Conservation (phyloP, 2,329 filamentous ascomycete species). For the Fusarium fujikuroi region DNA sequence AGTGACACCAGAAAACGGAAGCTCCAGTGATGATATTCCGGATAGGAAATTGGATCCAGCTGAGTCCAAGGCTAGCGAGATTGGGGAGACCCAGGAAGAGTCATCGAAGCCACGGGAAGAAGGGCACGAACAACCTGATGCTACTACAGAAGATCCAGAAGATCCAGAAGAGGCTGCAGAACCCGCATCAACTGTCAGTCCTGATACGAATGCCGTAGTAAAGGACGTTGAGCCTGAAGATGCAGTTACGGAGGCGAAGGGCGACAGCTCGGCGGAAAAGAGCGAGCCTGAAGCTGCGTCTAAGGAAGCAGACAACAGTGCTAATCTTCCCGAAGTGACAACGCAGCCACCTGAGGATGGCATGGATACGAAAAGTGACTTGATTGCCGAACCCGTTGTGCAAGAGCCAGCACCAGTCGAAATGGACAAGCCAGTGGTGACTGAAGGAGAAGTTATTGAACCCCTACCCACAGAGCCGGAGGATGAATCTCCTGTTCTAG, state of each 20-base stretch:
- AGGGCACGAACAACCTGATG: slow-evolving; percentile 3
- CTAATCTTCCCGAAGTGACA: slow-evolving; percentile 2
- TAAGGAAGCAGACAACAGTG: background rate
- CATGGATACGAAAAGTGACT: slow-evolving; percentile 2
- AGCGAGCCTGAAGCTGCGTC: background rate
- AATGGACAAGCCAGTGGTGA: background rate
- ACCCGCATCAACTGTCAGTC: background rate
- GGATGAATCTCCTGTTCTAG: slow-evolving; percentile 11
- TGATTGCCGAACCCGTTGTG: background rate
- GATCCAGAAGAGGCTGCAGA: slow-evolving; percentile 1
- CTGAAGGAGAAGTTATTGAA: background rate
- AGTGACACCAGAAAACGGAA: background rate
- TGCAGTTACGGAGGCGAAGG: background rate
- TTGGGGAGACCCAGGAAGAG: slow-evolving; percentile 3
- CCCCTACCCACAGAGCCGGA: background rate
- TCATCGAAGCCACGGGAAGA: slow-evolving; percentile 1
- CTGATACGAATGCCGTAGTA: slow-evolving; percentile 1
- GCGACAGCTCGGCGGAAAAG: background rate
- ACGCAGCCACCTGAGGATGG: background rate
- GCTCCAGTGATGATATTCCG: background rate
- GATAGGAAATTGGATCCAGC: background rate
- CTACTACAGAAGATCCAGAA: slow-evolving; percentile 10
- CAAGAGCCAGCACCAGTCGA: slow-evolving; percentile 1
- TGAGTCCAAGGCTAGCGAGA: background rate
- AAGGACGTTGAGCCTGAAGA: slow-evolving; percentile 3